Conservation (phyloP, 805 yeast species). For the Ogataea pini region DNA sequence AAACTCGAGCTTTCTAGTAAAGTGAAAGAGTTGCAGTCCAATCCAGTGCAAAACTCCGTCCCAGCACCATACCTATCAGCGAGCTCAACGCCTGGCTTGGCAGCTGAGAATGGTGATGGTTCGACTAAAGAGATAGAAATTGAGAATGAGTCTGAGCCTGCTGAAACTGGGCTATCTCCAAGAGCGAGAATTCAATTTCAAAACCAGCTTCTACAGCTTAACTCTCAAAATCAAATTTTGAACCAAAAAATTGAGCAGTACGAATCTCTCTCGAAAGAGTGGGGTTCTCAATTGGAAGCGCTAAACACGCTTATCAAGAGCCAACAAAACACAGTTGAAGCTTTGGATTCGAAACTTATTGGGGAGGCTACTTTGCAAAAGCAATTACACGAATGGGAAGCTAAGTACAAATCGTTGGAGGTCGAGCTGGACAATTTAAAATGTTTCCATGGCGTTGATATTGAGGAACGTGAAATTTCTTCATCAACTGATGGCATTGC, state of each 20-base stretch:
- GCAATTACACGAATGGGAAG: slow-evolving; percentile 49
- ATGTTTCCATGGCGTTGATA: slow-evolving; percentile 31
- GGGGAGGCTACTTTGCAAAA: slow-evolving; percentile 46
- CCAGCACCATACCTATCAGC: not conserved
- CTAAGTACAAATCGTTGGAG: slow-evolving; percentile 44
- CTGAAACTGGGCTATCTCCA: slow-evolving; percentile 14
- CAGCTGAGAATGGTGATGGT: not conserved
- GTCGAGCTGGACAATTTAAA: slow-evolving; percentile 46
- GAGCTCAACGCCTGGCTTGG: not conserved
- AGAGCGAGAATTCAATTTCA: slow-evolving; percentile 23
- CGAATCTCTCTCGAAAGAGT: slow-evolving; percentile 54
- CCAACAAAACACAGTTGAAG: slow-evolving; percentile 49
- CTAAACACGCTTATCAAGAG: slow-evolving; percentile 55
- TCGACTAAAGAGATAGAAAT: not conserved
- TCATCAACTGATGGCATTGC: slow-evolving; percentile 31
- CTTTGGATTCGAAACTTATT: slow-evolving; percentile 42
- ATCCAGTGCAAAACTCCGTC: not conserved
- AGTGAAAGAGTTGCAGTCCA: slow-evolving; percentile 6
- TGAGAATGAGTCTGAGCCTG: not conserved
- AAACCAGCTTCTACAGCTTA: slow-evolving; percentile 42
- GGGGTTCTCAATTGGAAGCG: slow-evolving; percentile 51
- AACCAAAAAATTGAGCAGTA: slow-evolving; percentile 44
- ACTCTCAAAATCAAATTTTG: slow-evolving; percentile 46
- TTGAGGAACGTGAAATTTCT: slow-evolving; percentile 28
- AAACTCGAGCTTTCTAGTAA: slow-evolving; percentile 18